Base-by-base conservation (phyloP, 768 basidiomycete species). In the Boletales sp. region DNA sequence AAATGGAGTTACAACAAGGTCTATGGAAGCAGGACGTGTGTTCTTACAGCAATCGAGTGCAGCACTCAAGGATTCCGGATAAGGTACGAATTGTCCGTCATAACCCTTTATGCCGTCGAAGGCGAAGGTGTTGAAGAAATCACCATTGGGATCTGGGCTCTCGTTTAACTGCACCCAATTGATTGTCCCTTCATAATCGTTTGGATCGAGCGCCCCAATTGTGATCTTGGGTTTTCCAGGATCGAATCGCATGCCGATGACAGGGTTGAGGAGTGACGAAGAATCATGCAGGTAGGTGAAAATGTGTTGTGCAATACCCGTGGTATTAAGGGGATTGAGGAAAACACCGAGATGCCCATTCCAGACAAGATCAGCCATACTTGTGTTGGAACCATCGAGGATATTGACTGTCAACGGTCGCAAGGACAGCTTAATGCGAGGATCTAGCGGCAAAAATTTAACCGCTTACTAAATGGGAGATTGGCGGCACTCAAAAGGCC, bases 101-200 rank as follows among this genome's bases (percentile, higher is more conserved):
- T 67, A 68, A 5, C 66, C 66, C 30, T 67, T 67, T 31, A 67
- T 47, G 2, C 63, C 63, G 47, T 67, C 65, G 13, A 67, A 52
- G 7, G 8, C 40, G 39, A 67, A 61, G 10, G 37, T 50, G 19
- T 67, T 67, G 21, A 48, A 34, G 37, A 46, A 57, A 43, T 60
- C 51, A 9, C 41, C 50, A 3, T 44, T 48, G 8, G 49, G 40
- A 37, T 62, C 56, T 2, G 65, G 67, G 8, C 12, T 45, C 17
- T 50, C 44, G 35, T 58, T 15, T 17, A 66, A 45, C 37, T 55
- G 49, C 14, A 66, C 59, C 65, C 65, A 66, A 41, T 66, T 66
- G 30, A 66, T 64, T 13, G 55, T 57, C 30, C 65, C 65, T 49
- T 68, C 66, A 30, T 66, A 66, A 41, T 66, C 65, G 10, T 56